Evolutionary conservation across 208 protist species (phyloP).

Genomic region (Wallacemonas rigidus): DNA sequence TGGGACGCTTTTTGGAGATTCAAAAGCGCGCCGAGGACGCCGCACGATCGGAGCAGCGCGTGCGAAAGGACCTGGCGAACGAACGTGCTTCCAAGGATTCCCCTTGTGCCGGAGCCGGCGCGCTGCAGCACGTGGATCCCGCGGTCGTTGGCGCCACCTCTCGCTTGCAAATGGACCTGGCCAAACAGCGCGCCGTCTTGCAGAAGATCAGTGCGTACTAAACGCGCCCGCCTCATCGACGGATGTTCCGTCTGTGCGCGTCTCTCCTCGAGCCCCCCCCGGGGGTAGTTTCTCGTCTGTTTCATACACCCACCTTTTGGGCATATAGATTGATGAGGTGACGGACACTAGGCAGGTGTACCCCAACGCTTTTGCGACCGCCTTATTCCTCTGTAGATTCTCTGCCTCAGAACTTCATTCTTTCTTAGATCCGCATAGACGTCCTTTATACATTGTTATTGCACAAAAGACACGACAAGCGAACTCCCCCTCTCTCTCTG

Average conservation of each 20-base stretch:
- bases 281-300: no score
- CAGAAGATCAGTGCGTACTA: constrained; percentile 41
- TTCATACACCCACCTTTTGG: no score
- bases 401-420: no score
- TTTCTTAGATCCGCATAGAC: no score
- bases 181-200: constrained; percentile 78
- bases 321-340: no score
- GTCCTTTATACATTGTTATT: no score
- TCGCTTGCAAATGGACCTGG: constrained; percentile 79
- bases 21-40: constrained; percentile 72
- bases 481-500: no score
- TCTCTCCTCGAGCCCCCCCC: no score
- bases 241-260: background rate
- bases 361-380: no score
- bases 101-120: constrained; percentile 3
- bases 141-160: constrained; percentile 32
- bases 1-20: constrained; percentile 69
- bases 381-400: no score
- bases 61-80: constrained; percentile 50
- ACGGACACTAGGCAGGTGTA: no score
- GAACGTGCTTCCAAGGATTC: constrained; percentile 27
- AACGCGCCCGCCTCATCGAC: background rate
- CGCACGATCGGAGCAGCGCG: constrained; percentile 47
- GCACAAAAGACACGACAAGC: no score
- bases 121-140: constrained; percentile 14